Conservation (phyloP, 306 rosid genomes). For the Pyrus betulifolia region DNA sequence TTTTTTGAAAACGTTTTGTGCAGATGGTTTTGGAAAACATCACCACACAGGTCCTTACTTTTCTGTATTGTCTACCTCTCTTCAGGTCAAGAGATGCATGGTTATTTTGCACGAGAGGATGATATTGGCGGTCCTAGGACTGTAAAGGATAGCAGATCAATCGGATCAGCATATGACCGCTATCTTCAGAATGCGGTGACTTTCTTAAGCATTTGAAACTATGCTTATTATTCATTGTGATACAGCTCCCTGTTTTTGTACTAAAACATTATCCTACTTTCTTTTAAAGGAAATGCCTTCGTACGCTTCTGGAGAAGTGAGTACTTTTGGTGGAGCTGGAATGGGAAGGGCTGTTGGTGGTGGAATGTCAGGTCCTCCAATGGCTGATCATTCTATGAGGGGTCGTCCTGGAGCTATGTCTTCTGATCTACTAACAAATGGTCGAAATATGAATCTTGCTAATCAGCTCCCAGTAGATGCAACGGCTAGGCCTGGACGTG, state of each 20-base stretch:
- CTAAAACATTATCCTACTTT: slow-evolving; percentile 25
- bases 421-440: slow-evolving; percentile 55
- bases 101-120: slow-evolving; percentile 49
- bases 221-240: slow-evolving; percentile 1
- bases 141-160: slow-evolving; percentile 51
- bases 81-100: slow-evolving; percentile 62
- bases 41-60: neutral
- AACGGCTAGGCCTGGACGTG: slow-evolving; percentile 57
- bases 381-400: slow-evolving; percentile 46
- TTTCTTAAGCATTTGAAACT: slow-evolving; percentile 4
- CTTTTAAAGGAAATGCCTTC: slow-evolving; percentile 62
- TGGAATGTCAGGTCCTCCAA: slow-evolving; percentile 44
- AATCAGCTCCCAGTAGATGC: slow-evolving; percentile 55
- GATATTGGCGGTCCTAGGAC: slow-evolving; percentile 43
- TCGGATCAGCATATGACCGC: slow-evolving; percentile 84
- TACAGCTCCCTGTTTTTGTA: slow-evolving; percentile 13
- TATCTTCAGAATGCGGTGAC: slow-evolving; percentile 87
- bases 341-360: slow-evolving; percentile 44
- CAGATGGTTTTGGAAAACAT: neutral
- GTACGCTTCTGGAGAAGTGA: slow-evolving; percentile 55
- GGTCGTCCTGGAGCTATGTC: slow-evolving; percentile 47
- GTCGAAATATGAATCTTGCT: slow-evolving; percentile 43
- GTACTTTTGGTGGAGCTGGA: slow-evolving; percentile 49
- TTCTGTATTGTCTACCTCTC: slow-evolving; percentile 16
- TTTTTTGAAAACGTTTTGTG: neutral